phyloP scores from a whole-genome alignment of 768 basidiomycete genomes.

The Panaeolus papilionaceus region DNA sequence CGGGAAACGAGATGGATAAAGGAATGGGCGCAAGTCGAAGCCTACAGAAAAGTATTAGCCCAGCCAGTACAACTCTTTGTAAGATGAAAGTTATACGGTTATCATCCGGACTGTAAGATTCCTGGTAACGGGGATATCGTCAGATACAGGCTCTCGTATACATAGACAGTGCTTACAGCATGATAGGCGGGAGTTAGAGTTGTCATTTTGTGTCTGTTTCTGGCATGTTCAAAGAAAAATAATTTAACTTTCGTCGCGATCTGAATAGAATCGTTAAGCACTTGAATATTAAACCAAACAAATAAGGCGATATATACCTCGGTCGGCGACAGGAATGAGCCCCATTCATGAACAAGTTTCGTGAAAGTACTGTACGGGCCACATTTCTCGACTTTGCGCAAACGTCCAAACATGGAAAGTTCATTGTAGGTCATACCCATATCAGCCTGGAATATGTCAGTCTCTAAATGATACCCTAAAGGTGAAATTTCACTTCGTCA shows the following conservation, averaged over 20 bases:
- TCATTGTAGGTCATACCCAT: slow-evolving; percentile 99
- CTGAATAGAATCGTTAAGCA: slow-evolving; percentile 42
- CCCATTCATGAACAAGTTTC: slow-evolving; percentile 95
- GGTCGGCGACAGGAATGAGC: slow-evolving; percentile 77
- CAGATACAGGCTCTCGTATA: slow-evolving; percentile 1
- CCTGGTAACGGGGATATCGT: slow-evolving; percentile 51
- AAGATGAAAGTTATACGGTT: slow-evolving; percentile 67
- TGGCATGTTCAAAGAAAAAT: slow-evolving; percentile 96
- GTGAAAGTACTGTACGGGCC: slow-evolving; percentile 98
- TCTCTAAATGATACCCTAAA: slow-evolving; percentile 14
- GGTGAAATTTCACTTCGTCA: slow-evolving; percentile 71
- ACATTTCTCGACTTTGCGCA: slow-evolving; percentile 96
- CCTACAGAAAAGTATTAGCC: slow-evolving; percentile 48
- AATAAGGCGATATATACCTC: slow-evolving; percentile 54
- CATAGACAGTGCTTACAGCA: slow-evolving; percentile 63
- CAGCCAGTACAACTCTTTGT: not conserved
- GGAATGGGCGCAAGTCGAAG: slow-evolving; percentile 95
- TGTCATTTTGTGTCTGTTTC: slow-evolving; percentile 99
- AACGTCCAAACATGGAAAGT: slow-evolving; percentile 88
- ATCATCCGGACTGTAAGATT: slow-evolving; percentile 96
- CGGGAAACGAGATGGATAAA: slow-evolving; percentile 93
- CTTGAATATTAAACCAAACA: not conserved
- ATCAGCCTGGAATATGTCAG: slow-evolving; percentile 65
- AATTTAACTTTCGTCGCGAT: slow-evolving; percentile 97
- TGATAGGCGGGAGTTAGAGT: slow-evolving; percentile 94